These are phyloP conservation scores for Trichosporon faecale DNA, from an alignment of 1,284 basidiomycete genomes.

Conservation along the genomic window DNA sequence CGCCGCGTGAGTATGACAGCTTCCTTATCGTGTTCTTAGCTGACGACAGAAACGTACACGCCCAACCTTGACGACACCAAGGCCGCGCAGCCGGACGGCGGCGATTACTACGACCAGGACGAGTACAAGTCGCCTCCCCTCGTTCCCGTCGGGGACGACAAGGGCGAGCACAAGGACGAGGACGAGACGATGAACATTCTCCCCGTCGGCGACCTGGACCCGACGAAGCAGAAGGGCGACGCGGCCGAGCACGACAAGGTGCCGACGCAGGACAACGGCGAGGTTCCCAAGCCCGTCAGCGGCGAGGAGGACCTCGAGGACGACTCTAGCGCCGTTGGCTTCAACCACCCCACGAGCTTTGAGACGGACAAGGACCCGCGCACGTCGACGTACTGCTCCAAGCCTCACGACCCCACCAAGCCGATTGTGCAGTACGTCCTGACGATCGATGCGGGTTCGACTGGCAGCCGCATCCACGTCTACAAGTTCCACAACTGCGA, in stretches of 20 bases:
- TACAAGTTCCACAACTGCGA: slow-evolving; percentile 96
- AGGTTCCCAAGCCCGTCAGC: background rate
- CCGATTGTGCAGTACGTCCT: slow-evolving; percentile 83
- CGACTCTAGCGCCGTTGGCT: slow-evolving; percentile 15
- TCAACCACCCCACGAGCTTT: slow-evolving; percentile 39
- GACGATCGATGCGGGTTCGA: slow-evolving; percentile 98
- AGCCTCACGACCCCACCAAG: slow-evolving; percentile 56
- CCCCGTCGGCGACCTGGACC: slow-evolving; percentile 29
- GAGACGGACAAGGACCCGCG: slow-evolving; percentile 49
- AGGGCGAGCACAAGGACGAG: slow-evolving; percentile 24
- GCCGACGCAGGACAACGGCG: background rate
- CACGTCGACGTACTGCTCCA: slow-evolving; percentile 58
- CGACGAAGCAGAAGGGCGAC: slow-evolving; percentile 30
- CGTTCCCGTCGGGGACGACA: slow-evolving; percentile 33
- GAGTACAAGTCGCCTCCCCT: slow-evolving; percentile 47
- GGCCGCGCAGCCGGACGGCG: slow-evolving; percentile 9
- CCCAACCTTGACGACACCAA: slow-evolving; percentile 32
- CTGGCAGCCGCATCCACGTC: slow-evolving; percentile 93
- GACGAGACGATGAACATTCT: slow-evolving; percentile 18
- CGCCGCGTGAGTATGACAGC: slow-evolving; percentile 30
- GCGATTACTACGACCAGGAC: slow-evolving; percentile 27
- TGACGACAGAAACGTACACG: slow-evolving; percentile 37
- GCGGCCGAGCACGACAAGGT: background rate
- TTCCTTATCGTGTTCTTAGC: background rate
- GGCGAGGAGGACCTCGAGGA: slow-evolving; percentile 19